A percentile compares a stretch with the other conserved stretches of the same genome.
Conservation (phyloP, 768 basidiomycete genomes). For the Pseudohyphozyma bogoriensis region DNA sequence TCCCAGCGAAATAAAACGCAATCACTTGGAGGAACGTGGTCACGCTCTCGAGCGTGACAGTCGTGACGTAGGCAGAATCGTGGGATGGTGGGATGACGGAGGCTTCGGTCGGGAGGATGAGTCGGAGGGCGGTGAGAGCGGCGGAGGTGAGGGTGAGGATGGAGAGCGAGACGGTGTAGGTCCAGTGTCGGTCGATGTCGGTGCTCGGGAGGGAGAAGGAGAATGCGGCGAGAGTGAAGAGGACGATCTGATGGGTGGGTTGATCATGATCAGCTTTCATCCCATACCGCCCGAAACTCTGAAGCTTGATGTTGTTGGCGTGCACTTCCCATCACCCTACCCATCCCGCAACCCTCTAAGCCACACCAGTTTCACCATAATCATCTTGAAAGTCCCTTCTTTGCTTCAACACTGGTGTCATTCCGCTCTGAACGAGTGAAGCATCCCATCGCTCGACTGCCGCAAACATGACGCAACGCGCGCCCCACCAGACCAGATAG, state of each 20-base stretch:
- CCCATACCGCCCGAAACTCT: neutral
- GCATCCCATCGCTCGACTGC: too few species aligned
- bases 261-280: neutral
- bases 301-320: too few species aligned
- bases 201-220: conserved; percentile 6
- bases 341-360: too few species aligned
- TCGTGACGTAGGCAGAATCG: neutral
- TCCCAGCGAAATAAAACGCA: conserved; percentile 3
- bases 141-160: conserved; percentile 6
- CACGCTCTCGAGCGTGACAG: conserved; percentile 3
- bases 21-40: neutral
- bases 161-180: conserved; percentile 13
- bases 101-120: conserved; percentile 18
- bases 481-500: too few species aligned
- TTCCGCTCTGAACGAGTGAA: too few species aligned
- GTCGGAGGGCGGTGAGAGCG: conserved; percentile 10
- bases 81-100: conserved; percentile 3
- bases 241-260: neutral
- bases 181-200: conserved; percentile 16
- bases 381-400: too few species aligned
- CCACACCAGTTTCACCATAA: too few species aligned
- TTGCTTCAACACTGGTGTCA: too few species aligned
- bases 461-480: neutral
- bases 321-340: too few species aligned
- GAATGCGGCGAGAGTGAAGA: neutral